A percentile compares a stretch with the other conserved stretches of the same genome.
Evolutionary conservation across 2,329 filamentous ascomycete species (phyloP).

Genomic region (Scedosporium boydii): DNA sequence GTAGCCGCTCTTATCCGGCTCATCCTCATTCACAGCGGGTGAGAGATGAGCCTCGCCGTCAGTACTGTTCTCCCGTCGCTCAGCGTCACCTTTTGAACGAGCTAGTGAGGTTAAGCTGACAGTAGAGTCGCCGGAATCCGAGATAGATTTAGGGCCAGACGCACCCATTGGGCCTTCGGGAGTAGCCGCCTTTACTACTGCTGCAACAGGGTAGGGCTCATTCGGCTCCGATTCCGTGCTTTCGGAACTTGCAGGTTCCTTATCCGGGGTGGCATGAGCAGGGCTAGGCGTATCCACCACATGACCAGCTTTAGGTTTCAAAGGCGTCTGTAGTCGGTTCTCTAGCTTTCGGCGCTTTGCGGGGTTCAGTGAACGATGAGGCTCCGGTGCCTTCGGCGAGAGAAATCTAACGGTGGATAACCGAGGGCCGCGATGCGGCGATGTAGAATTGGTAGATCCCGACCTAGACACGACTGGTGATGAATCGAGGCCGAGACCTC

Average conservation of each 20-base stretch:
- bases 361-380: not conserved
- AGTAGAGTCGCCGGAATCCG: not conserved
- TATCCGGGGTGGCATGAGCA: conserved; percentile 8
- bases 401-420: not conserved
- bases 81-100: not conserved
- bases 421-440: not conserved
- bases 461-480: not conserved
- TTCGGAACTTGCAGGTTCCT: conserved; percentile 15
- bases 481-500: not conserved
- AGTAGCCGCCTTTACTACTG: not conserved
- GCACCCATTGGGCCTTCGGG: conserved; percentile 5
- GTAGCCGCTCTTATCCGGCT: not conserved
- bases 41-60: not conserved
- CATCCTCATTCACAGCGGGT: not conserved
- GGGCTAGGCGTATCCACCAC: not conserved
- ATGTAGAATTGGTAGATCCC: not conserved
- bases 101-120: not conserved
- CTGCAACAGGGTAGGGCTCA: too few relatives aligned
- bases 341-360: not conserved
- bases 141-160: conserved; percentile 8
- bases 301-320: not conserved
- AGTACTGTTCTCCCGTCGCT: not conserved
- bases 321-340: not conserved
- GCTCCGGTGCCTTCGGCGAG: not conserved
- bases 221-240: conserved; percentile 27